Base-by-base conservation (phyloP, 2,329 filamentous ascomycete species). In the Colletotrichum filicis region DNA sequence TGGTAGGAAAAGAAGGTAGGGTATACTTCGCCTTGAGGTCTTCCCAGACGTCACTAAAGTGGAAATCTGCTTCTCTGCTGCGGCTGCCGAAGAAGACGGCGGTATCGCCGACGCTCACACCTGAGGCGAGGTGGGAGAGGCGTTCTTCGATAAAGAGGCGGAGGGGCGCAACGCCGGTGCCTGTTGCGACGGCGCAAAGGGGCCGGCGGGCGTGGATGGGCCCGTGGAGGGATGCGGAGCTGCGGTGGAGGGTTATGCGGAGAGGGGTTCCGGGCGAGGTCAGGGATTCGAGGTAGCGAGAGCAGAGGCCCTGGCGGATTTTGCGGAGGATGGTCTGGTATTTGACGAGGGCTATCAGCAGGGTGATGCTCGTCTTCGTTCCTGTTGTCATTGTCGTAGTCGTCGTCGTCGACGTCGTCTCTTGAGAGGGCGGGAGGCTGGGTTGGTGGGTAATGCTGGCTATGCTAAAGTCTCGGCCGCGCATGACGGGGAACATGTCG, bases 391-490 rank as follows among this genome's bases (percentile, higher is more conserved):
- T 30, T 16, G 74, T 76, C 5, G 32, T 76, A 68, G 35, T 9
- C 58, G 61, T 60, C 58, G 61, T 60, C 84, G 80, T 7, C 16
- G 32, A 35, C 32, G 32, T 42, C 6, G 37, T 19, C 16, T 19
- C 37, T 42, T 42, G 37, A 42, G 37, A 42, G 16, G 37, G 37
- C 37, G 14, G 77, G 12, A 77, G 79, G 12, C 19, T 26, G 3
- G 32, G n/a, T 62, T 60, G 85, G 80, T 9, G 83, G 6, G 91
- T 92, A 7, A 93, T 92, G 75, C 93, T 97, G 42, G 95, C 94
- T 74, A 98, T 95, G 81, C 95, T 98, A 80, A 98, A 99, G 77
- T 97, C 94, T 6, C 97, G 90, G n/a, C 92, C 93, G n/a, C 95
- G 92, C 59, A 98, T 92, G 4, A 92, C 78, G 0, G 97, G 97